Conservation (phyloP, 371 early-diverging fungal species). For the Mucor velutinosus region DNA sequence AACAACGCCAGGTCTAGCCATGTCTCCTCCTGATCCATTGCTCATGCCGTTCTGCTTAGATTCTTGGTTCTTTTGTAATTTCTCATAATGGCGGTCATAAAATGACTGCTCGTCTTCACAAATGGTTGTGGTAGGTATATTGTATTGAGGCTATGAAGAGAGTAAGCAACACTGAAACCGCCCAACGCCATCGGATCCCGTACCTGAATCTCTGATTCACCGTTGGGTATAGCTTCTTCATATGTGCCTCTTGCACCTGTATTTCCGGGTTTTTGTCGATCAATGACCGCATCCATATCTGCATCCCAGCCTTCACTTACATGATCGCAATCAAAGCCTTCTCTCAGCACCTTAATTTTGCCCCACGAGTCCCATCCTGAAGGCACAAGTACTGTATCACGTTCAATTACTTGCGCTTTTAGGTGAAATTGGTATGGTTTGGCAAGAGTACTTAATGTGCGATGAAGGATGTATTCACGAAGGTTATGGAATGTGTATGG, state of each 20-base stretch:
- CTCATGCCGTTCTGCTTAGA: slow-evolving; percentile 10
- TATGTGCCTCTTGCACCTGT: slow-evolving; percentile 45
- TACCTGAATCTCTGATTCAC: slow-evolving; percentile 46
- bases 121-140: slow-evolving; percentile 46
- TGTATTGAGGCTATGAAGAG: slow-evolving; percentile 33
- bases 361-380: slow-evolving; percentile 95
- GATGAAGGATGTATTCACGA: slow-evolving; percentile 83
- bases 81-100: slow-evolving; percentile 76
- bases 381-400: slow-evolving; percentile 88
- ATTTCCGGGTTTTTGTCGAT: slow-evolving; percentile 38
- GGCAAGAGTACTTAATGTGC: slow-evolving; percentile 57
- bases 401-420: slow-evolving; percentile 84
- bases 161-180: neutral
- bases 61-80: slow-evolving; percentile 55
- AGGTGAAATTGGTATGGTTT: slow-evolving; percentile 61
- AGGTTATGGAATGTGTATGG: slow-evolving; percentile 78
- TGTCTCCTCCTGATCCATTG: slow-evolving; percentile 26
- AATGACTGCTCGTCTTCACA: slow-evolving; percentile 91
- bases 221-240: slow-evolving; percentile 49
- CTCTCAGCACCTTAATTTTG: slow-evolving; percentile 81
- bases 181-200: neutral
- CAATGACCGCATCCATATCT: slow-evolving; percentile 49
- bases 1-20: slow-evolving; percentile 34
- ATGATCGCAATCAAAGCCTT: slow-evolving; percentile 75
- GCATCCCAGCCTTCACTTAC: slow-evolving; percentile 66